Percentiles rank a stretch among this genome's conserved stretches.
Evolutionary conservation across 177 flowering plant species (phyloP).

Genomic region (Vitis hybrid): DNA sequence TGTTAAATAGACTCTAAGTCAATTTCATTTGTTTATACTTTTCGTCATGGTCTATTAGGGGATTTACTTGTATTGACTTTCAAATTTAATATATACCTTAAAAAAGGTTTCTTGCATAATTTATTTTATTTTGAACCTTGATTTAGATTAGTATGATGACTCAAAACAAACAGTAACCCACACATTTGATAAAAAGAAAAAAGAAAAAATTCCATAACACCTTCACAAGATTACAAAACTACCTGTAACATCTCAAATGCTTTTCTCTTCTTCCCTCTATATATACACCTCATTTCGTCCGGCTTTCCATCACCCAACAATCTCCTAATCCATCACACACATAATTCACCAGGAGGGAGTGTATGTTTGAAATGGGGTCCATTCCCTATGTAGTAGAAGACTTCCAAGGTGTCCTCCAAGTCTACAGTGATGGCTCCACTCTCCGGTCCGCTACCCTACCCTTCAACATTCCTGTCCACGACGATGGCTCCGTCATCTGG

Average conservation of each 20-base stretch:
- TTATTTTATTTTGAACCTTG: too few species aligned
- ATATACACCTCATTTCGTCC: conserved; percentile 1
- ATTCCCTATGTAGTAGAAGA: conserved; percentile 54
- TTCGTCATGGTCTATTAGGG: too few species aligned
- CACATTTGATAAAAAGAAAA: neutral
- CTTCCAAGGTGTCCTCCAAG: conserved; percentile 46
- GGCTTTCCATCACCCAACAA: neutral
- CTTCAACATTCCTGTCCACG: conserved; percentile 15
- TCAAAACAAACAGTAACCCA: neutral
- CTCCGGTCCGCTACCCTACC: conserved; percentile 24
- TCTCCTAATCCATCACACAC: neutral
- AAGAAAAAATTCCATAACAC: neutral
- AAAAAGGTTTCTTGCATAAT: too few species aligned
- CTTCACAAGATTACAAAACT: neutral
- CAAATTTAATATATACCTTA: too few species aligned
- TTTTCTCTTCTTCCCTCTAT: neutral
- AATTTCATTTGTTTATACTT: too few species aligned
- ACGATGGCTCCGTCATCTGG: conserved; percentile 37
- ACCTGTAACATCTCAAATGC: neutral
- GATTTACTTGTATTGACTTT: too few species aligned
- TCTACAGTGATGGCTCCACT: conserved; percentile 62
- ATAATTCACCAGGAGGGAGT: conserved; percentile 1
- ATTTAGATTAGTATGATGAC: too few species aligned
- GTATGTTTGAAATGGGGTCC: conserved; percentile 41
- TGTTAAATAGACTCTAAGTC: fast-evolving